A percentile compares a stretch with the other conserved stretches of the same genome.
These are phyloP conservation scores for Ogataea allantospora DNA, from an alignment of 805 yeast species.

Conservation along the genomic window DNA sequence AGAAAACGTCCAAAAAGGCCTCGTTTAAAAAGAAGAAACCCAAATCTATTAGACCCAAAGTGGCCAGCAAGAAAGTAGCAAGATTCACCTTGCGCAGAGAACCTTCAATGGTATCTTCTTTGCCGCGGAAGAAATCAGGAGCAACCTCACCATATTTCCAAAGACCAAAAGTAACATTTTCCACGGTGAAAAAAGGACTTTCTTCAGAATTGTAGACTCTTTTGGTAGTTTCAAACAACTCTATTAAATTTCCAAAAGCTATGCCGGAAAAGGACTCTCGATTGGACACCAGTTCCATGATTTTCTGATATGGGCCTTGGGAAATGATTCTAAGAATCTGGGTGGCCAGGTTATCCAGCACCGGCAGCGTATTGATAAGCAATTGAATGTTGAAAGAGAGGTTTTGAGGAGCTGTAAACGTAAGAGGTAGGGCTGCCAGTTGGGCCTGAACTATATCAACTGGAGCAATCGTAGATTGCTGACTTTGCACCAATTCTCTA, in stretches of 20 bases:
- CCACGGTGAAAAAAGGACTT: slow-evolving; percentile 70
- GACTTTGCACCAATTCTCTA: slow-evolving; percentile 24
- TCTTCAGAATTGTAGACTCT: slow-evolving; percentile 62
- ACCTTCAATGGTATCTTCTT: slow-evolving; percentile 59
- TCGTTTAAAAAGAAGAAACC: slow-evolving; percentile 87
- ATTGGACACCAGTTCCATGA: slow-evolving; percentile 65
- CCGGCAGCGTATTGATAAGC: slow-evolving; percentile 65
- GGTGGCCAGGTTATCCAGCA: slow-evolving; percentile 77
- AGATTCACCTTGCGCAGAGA: slow-evolving; percentile 82
- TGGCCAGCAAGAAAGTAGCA: slow-evolving; percentile 84
- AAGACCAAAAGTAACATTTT: slow-evolving; percentile 67
- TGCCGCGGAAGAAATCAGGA: slow-evolving; percentile 55
- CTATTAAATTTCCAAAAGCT: slow-evolving; percentile 64
- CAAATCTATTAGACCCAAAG: slow-evolving; percentile 78
- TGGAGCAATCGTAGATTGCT: slow-evolving; percentile 18
- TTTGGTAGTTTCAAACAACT: slow-evolving; percentile 75
- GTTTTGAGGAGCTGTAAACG: slow-evolving; percentile 53
- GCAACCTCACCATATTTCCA: slow-evolving; percentile 64
- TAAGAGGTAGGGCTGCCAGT: slow-evolving; percentile 58
- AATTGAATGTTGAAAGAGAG: slow-evolving; percentile 63
- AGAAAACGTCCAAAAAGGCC: slow-evolving; percentile 81
- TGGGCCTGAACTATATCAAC: slow-evolving; percentile 42
- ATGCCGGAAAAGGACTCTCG: slow-evolving; percentile 65
- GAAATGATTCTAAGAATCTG: slow-evolving; percentile 75
- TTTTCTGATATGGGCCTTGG: slow-evolving; percentile 71